Conservation (phyloP, 805 yeast species). For the Metschnikowia anglica region DNA sequence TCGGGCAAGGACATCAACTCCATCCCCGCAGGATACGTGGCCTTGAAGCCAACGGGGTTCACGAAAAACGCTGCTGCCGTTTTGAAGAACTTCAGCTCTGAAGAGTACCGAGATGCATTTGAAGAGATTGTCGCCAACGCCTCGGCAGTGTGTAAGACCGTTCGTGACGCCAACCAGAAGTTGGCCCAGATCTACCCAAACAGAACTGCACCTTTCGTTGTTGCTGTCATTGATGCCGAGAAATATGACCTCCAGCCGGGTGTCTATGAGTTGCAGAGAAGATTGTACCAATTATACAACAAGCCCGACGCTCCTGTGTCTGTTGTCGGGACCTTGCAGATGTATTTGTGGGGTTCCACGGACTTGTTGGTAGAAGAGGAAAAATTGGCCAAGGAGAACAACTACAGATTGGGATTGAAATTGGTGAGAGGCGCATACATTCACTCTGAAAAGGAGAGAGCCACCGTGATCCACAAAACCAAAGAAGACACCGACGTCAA, state of each 20-base stretch:
- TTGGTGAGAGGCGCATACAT: slow-evolving; percentile 95
- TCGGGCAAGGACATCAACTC: slow-evolving; percentile 52
- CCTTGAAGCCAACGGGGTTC: slow-evolving; percentile 90
- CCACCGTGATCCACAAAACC: slow-evolving; percentile 63
- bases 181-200: slow-evolving; percentile 55
- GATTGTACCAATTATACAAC: slow-evolving; percentile 72
- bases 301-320: slow-evolving; percentile 54
- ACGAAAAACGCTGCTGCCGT: slow-evolving; percentile 74
- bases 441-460: slow-evolving; percentile 79
- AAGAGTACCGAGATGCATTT: slow-evolving; percentile 44
- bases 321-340: slow-evolving; percentile 89
- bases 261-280: slow-evolving; percentile 86
- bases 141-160: slow-evolving; percentile 56
- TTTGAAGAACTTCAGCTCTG: slow-evolving; percentile 58
- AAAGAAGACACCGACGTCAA: slow-evolving; percentile 78
- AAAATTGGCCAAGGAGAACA: slow-evolving; percentile 55
- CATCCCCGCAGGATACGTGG: slow-evolving; percentile 89
- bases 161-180: slow-evolving; percentile 51
- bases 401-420: slow-evolving; percentile 79
- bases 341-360: slow-evolving; percentile 77
- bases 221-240: slow-evolving; percentile 88
- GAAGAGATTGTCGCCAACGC: slow-evolving; percentile 65
- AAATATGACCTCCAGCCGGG: slow-evolving; percentile 85
- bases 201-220: slow-evolving; percentile 69
- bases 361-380: slow-evolving; percentile 62